Percentiles rank a stretch among this genome's conserved stretches.
Conservation (phyloP, 306 rosid genomes). For the Albizia julibrissin region DNA sequence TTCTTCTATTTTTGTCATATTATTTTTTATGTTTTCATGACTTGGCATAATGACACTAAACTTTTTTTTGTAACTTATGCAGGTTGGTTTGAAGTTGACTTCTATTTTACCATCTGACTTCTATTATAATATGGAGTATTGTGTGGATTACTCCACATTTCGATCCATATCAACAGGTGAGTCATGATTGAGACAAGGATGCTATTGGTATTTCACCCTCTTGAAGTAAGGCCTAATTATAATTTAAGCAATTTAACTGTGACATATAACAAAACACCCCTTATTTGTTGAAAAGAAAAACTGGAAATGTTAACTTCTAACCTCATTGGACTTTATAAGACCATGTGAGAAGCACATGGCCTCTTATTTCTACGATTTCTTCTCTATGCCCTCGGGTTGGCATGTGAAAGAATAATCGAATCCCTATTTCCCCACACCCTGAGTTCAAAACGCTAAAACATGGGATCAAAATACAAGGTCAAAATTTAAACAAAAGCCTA, state of each 20-base stretch:
- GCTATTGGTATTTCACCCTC: conserved; percentile 2
- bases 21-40: background rate
- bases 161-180: conserved; percentile 58
- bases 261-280: background rate
- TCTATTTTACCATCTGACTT: conserved; percentile 56
- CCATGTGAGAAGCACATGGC: background rate
- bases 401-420: background rate
- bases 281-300: background rate
- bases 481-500: background rate
- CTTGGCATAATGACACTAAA: conserved; percentile 10
- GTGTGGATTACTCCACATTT: conserved; percentile 89
- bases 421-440: background rate
- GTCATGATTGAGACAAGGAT: conserved; percentile 35
- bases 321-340: background rate
- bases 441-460: background rate
- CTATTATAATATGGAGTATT: conserved; percentile 92
- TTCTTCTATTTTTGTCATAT: conserved; percentile 24
- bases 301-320: background rate
- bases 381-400: background rate
- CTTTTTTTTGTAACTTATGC: conserved; percentile 34
- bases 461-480: background rate
- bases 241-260: background rate
- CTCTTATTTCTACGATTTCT: background rate
- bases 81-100: conserved; percentile 63
- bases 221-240: background rate